phyloP scores from a whole-genome alignment of 441 rosid genomes.

The Pelargonium cotyledonis region DNA sequence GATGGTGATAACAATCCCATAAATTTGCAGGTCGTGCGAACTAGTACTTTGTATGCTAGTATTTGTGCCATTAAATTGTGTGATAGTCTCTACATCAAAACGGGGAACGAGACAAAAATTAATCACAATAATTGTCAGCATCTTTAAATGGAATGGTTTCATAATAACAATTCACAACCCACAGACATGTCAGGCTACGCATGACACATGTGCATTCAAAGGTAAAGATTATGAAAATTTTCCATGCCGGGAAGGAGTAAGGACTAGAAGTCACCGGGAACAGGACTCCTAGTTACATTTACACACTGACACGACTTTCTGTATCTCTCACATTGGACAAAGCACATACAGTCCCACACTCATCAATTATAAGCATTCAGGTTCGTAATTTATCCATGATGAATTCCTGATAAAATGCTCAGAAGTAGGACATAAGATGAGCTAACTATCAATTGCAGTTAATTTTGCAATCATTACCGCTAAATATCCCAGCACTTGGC shows the following conservation, averaged over 20 bases:
- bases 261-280: slow-evolving; percentile 1
- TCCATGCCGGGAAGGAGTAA: neutral
- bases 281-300: neutral
- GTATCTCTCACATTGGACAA: neutral
- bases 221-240: slow-evolving; percentile 9
- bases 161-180: slow-evolving; percentile 9
- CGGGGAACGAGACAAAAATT: slow-evolving; percentile 21
- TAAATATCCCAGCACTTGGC: slow-evolving; percentile 93
- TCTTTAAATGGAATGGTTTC: slow-evolving; percentile 11
- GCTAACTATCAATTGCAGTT: slow-evolving; percentile 10
- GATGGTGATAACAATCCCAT: slow-evolving; percentile 89
- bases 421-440: neutral
- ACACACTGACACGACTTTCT: neutral
- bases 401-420: neutral
- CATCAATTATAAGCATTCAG: neutral
- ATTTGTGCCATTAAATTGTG: slow-evolving; percentile 59
- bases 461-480: slow-evolving; percentile 42
- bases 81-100: slow-evolving; percentile 59
- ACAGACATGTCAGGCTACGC: neutral
- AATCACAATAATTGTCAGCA: slow-evolving; percentile 12
- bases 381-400: slow-evolving; percentile 1
- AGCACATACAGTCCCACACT: neutral
- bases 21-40: slow-evolving; percentile 88
- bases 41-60: slow-evolving; percentile 66
- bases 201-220: neutral